These are phyloP conservation scores for Colletotrichum incanum DNA, from an alignment of 2,329 filamentous ascomycete genomes.

Conservation along the genomic window DNA sequence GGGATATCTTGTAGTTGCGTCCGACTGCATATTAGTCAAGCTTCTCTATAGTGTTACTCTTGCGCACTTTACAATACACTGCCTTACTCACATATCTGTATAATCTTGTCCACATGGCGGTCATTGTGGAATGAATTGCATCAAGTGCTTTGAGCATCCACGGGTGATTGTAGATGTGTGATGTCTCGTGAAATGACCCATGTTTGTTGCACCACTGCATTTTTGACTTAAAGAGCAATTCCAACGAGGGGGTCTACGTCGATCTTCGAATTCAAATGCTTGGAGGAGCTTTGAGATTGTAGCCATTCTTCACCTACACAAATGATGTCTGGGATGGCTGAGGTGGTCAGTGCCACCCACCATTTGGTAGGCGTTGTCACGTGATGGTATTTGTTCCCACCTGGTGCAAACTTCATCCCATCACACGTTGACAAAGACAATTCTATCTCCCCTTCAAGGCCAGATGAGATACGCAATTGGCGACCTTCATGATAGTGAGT, in stretches of 20 bases:
- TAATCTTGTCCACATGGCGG: not conserved
- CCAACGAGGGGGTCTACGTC: not conserved
- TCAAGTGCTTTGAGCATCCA: not conserved
- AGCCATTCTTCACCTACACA: not conserved
- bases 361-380: not conserved
- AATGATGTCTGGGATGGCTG: not conserved
- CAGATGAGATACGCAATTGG: not conserved
- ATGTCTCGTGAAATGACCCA: not conserved
- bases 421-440: no score
- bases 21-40: conserved; percentile 11
- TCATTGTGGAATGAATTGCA: not conserved
- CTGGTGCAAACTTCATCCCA: conserved; percentile 9
- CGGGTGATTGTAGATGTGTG: not conserved
- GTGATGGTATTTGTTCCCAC: conserved; percentile 5
- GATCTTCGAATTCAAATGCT: no score
- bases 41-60: not conserved
- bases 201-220: not conserved
- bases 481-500: not conserved
- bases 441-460: not conserved
- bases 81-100: conserved; percentile 20
- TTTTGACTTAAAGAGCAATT: not conserved
- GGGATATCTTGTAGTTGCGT: not conserved
- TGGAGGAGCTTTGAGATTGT: not conserved
- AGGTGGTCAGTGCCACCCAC: conserved; percentile 9
- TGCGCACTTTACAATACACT: conserved; percentile 23